phyloP scores from a whole-genome alignment of 129 eudicot genomes.

The Saposhnikovia divaricata region DNA sequence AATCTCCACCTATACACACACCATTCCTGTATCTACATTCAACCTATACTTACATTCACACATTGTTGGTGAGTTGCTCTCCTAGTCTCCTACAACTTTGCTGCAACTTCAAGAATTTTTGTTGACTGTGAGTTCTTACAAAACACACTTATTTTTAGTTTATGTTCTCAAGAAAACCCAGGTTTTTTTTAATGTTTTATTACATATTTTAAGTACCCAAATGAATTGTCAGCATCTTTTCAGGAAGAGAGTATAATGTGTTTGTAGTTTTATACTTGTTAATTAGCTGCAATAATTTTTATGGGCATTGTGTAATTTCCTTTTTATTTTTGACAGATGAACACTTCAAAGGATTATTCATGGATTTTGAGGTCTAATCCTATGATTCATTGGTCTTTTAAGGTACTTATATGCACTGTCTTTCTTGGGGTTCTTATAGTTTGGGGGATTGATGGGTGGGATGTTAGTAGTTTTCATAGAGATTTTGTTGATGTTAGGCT shows the following conservation, averaged over 20 bases:
- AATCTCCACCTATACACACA: neutral
- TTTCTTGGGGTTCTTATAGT: constrained; percentile 49
- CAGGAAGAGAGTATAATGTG: neutral
- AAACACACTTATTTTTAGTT: neutral
- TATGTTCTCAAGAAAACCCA: constrained; percentile 9
- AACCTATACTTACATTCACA: neutral
- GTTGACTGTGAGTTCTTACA: constrained; percentile 11
- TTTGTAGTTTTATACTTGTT: neutral
- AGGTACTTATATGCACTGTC: constrained; percentile 33
- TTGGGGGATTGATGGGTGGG: constrained; percentile 50
- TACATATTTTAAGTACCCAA: neutral
- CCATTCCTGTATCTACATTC: neutral
- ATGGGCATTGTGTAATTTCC: neutral
- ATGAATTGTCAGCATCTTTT: constrained; percentile 7
- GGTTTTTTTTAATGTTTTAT: constrained; percentile 2
- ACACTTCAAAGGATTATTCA: constrained; percentile 17
- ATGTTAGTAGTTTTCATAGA: constrained; percentile 23
- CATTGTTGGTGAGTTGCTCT: neutral
- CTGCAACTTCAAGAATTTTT: neutral
- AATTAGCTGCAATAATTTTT: neutral
- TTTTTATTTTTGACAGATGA: constrained; percentile 19
- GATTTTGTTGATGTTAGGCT: constrained; percentile 27
- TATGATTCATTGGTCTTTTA: constrained; percentile 54
- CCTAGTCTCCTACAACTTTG: neutral
- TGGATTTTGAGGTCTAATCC: constrained; percentile 48